Evolutionary conservation across 2,329 filamentous ascomycete genomes (phyloP).

Genomic region (Aspergillus bombycis): DNA sequence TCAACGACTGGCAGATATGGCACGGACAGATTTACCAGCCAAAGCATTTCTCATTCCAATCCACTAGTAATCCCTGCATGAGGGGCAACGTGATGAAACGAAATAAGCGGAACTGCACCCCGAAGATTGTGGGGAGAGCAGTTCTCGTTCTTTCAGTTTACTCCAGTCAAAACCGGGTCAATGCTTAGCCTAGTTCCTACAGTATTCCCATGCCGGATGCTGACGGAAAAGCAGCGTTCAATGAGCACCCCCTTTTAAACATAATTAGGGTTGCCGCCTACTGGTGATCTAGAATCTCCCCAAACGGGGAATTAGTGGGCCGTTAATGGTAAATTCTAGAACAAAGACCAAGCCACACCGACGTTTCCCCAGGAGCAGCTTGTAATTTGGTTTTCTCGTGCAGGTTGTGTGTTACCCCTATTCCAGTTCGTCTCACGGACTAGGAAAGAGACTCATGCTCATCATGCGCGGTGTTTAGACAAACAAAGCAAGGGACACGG

Average conservation of each 20-base stretch:
- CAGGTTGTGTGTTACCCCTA: not conserved
- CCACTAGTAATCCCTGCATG: not conserved
- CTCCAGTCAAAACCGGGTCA: not conserved
- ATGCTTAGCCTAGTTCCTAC: not conserved
- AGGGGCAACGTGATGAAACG: not conserved
- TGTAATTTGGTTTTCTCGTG: not conserved
- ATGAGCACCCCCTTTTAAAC: not conserved
- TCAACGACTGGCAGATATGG: not conserved
- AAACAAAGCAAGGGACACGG: not conserved
- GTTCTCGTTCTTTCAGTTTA: not conserved
- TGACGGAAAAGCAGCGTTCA: not conserved
- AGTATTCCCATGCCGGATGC: not conserved
- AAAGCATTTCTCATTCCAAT: not conserved
- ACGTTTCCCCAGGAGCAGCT: not conserved
- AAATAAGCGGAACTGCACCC: not conserved
- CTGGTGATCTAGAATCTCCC: constrained; percentile 2
- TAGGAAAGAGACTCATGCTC: not conserved
- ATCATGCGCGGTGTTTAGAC: not conserved
- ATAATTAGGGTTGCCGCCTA: not conserved
- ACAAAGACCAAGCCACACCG: constrained; percentile 1
- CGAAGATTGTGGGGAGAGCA: not conserved
- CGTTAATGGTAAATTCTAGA: constrained; percentile 11
- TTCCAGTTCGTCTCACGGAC: not conserved
- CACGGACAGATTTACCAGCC: not conserved
- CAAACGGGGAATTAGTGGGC: constrained; percentile 7